Evolutionary conservation across 2,329 filamentous ascomycete species (phyloP).

Genomic region (Fusarium dimerum): DNA sequence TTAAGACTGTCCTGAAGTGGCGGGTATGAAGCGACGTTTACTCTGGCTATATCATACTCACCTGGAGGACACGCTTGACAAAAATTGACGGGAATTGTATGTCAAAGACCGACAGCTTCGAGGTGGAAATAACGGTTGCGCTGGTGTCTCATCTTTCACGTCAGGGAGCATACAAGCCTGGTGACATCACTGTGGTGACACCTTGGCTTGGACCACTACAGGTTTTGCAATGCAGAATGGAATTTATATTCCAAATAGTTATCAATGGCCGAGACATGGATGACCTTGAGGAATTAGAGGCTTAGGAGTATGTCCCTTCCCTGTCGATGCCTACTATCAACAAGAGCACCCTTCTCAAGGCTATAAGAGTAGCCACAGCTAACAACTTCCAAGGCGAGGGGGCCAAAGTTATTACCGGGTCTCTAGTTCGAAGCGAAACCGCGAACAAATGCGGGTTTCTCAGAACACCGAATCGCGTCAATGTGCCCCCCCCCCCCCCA

Average conservation of each 20-base stretch:
- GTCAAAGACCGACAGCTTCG: constrained; percentile 58
- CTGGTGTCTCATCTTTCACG: constrained; percentile 66
- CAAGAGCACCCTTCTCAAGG: constrained; percentile 44
- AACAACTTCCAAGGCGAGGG: constrained; percentile 82
- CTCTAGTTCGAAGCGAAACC: constrained; percentile 69
- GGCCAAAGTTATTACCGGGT: constrained; percentile 69
- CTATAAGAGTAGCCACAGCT: constrained; percentile 62
- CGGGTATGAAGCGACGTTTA: constrained; percentile 53
- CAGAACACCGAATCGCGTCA: constrained; percentile 65
- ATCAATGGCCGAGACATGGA: constrained; percentile 64
- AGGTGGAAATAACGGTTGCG: constrained; percentile 63
- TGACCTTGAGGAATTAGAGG: constrained; percentile 46
- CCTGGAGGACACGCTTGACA: constrained; percentile 39
- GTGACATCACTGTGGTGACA: constrained; percentile 71
- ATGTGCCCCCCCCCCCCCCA: too few relatives aligned
- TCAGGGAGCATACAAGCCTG: constrained; percentile 60
- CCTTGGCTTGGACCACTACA: constrained; percentile 62
- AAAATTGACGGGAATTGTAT: constrained; percentile 41
- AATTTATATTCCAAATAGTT: constrained; percentile 56
- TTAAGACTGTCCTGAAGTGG: constrained; percentile 45
- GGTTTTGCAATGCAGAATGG: constrained; percentile 49
- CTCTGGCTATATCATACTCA: constrained; percentile 65
- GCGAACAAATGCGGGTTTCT: constrained; percentile 64
- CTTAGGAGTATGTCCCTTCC: constrained; percentile 31
- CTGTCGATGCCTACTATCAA: too few relatives aligned